Evolutionary conservation across 805 yeast genomes (phyloP).

Genomic region (Metschnikowia henanensis): DNA sequence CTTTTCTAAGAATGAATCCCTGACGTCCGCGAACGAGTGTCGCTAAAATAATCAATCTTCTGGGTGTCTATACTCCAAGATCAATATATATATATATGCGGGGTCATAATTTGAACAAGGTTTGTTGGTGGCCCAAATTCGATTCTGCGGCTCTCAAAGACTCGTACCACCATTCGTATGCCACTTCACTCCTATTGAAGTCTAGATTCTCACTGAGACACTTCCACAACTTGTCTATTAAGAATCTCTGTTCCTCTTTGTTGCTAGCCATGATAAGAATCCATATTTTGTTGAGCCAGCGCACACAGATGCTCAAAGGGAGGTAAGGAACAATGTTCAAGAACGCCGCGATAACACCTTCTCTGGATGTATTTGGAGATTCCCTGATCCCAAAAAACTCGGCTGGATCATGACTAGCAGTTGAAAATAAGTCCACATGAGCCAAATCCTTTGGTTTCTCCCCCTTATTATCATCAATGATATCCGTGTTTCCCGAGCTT

Average conservation of each 20-base stretch:
- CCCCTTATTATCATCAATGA: slow-evolving; percentile 29
- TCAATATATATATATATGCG: neutral
- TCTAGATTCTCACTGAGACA: slow-evolving; percentile 57
- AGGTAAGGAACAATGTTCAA: slow-evolving; percentile 55
- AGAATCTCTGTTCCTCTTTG: slow-evolving; percentile 35
- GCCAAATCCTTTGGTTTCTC: slow-evolving; percentile 33
- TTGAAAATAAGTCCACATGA: slow-evolving; percentile 15
- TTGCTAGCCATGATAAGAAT: slow-evolving; percentile 32
- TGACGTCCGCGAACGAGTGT: too few species aligned
- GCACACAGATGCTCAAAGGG: slow-evolving; percentile 39
- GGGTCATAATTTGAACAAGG: slow-evolving; percentile 10
- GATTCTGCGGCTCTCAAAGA: slow-evolving; percentile 12
- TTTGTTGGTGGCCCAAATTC: slow-evolving; percentile 5
- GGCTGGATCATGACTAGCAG: slow-evolving; percentile 10
- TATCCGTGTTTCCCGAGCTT: slow-evolving; percentile 20
- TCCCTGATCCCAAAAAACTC: slow-evolving; percentile 26
- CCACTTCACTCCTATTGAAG: slow-evolving; percentile 54
- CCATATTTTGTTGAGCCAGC: slow-evolving; percentile 51
- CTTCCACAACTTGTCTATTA: slow-evolving; percentile 50
- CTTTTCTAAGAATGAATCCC: too few species aligned
- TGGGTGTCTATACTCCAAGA: neutral
- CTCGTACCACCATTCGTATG: slow-evolving; percentile 65
- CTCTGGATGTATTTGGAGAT: slow-evolving; percentile 43
- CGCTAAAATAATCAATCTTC: too few species aligned
- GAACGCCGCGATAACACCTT: slow-evolving; percentile 48